A percentile compares a stretch with the other conserved stretches of the same genome.
Evolutionary conservation across 352 stramenopile species (phyloP).

Genomic region (Phytopythium delawarense): DNA sequence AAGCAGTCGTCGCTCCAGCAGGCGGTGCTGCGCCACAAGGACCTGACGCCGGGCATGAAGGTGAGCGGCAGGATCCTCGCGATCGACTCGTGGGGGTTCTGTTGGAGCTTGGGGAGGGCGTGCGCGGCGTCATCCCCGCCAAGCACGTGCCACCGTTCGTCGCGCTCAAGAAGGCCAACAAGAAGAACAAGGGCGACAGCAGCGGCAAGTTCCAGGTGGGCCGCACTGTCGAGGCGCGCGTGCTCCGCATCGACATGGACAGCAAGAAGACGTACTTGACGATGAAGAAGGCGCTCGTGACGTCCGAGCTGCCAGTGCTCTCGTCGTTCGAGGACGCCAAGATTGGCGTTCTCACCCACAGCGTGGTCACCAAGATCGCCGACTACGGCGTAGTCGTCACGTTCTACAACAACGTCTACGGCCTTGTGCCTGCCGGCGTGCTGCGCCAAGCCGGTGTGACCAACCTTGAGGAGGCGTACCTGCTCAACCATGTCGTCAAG

Average conservation of each 20-base stretch:
- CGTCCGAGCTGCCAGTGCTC: constrained; percentile 74
- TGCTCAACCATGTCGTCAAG: constrained; percentile 85
- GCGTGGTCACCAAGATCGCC: constrained; percentile 94
- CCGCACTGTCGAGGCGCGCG: constrained; percentile 70
- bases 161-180: constrained; percentile 51
- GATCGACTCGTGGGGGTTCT: constrained; percentile 81
- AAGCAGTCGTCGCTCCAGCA: constrained; percentile 74
- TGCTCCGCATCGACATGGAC: constrained; percentile 82
- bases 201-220: constrained; percentile 78
- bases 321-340: constrained; percentile 70
- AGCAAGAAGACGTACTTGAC: constrained; percentile 92
- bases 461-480: constrained; percentile 83
- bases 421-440: constrained; percentile 84
- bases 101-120: constrained; percentile 81
- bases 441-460: constrained; percentile 80
- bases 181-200: constrained; percentile 57
- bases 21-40: constrained; percentile 73
- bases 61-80: constrained; percentile 79
- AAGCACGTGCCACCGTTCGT: constrained; percentile 81
- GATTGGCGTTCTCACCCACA: constrained; percentile 70
- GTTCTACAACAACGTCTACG: constrained; percentile 96
- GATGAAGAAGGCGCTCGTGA: constrained; percentile 83
- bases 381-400: constrained; percentile 92
- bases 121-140: constrained; percentile 65
- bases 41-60: constrained; percentile 68